Conservation (phyloP, 257 asterid genomes). For the Ocimum tenuiflorum region DNA sequence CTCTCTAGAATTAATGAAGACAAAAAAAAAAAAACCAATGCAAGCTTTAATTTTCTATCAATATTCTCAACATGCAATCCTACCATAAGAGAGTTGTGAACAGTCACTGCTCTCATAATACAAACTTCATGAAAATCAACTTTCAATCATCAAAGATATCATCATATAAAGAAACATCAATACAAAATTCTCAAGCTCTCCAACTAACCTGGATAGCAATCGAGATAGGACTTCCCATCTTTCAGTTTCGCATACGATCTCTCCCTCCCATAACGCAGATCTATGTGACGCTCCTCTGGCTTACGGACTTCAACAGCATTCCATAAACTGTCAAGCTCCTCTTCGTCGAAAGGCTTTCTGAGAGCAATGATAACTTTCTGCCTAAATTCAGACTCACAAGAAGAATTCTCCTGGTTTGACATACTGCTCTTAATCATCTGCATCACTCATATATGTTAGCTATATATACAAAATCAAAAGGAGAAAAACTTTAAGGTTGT, state of each 20-base stretch:
- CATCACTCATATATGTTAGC: constrained; percentile 12
- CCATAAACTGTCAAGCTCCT: constrained; percentile 35
- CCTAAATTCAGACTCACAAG: constrained; percentile 33
- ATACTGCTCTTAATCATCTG: constrained; percentile 25
- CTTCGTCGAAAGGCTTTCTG: constrained; percentile 27
- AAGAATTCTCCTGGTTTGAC: too few species aligned
- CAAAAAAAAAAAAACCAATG: background rate
- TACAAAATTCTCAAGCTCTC: background rate
- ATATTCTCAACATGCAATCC: background rate
- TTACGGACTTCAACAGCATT: constrained; percentile 2
- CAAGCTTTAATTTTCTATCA: background rate
- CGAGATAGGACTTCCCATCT: constrained; percentile 41
- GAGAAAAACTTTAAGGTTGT: background rate
- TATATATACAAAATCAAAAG: background rate
- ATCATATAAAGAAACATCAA: background rate
- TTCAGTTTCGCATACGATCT: background rate
- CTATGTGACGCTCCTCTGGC: constrained; percentile 23
- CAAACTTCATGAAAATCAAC: background rate
- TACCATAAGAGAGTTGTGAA: too few species aligned
- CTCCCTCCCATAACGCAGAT: constrained; percentile 39
- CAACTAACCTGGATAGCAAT: constrained; percentile 37
- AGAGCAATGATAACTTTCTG: constrained; percentile 23
- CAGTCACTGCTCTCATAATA: too few species aligned
- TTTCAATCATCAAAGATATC: background rate
- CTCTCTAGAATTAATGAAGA: background rate